phyloP scores from a whole-genome alignment of 2,329 filamentous ascomycete genomes.

The Calonectria ilicicola region DNA sequence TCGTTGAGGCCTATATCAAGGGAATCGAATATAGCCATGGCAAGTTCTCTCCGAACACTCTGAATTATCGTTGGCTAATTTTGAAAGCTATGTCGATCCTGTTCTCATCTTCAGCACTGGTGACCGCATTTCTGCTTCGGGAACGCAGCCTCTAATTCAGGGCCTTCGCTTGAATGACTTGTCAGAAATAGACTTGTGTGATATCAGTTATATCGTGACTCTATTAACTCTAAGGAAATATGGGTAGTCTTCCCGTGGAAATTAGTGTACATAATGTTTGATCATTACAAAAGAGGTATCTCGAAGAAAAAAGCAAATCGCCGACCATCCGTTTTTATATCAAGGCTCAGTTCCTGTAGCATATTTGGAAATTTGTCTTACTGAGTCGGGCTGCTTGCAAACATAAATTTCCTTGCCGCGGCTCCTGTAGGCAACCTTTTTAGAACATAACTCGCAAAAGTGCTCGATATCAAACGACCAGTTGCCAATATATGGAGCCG shows the following conservation, averaged over 20 bases:
- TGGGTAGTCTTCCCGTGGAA: neutral
- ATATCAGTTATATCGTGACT: neutral
- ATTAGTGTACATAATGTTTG: neutral
- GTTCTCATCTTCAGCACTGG: constrained; percentile 5
- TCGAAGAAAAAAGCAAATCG: neutral
- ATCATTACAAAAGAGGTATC: constrained; percentile 1
- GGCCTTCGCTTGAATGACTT: neutral
- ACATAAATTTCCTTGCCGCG: constrained; percentile 23
- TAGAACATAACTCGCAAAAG: constrained; percentile 10
- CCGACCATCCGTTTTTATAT: neutral
- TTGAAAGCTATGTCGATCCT: constrained; percentile 16
- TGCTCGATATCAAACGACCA: constrained; percentile 28
- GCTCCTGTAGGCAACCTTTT: constrained; percentile 18
- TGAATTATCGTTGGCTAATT: neutral
- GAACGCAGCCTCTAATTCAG: neutral
- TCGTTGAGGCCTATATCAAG: constrained; percentile 29
- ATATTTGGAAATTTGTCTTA: constrained; percentile 10
- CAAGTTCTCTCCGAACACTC: neutral
- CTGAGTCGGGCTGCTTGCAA: constrained; percentile 20
- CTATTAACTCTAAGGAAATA: neutral
- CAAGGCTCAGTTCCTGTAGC: neutral
- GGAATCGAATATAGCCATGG: constrained; percentile 36
- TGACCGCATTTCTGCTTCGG: neutral
- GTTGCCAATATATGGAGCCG: neutral
- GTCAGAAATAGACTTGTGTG: neutral